Conservation (phyloP, 257 asterid genomes). For the Solanum gracilifrons region DNA sequence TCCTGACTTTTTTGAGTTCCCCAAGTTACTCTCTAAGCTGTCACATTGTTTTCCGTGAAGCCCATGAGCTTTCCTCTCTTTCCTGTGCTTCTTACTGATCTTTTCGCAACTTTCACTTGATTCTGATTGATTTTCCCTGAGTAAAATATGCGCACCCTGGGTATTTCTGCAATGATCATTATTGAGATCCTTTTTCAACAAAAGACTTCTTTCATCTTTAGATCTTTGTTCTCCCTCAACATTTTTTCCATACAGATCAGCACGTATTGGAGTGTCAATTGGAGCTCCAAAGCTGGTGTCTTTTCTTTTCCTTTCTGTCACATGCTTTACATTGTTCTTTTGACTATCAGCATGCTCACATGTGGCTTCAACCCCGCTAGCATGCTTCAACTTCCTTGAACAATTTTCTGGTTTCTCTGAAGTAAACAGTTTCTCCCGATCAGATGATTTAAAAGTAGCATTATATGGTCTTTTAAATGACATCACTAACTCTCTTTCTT, state of each 20-base stretch:
- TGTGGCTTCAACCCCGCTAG: constrained; percentile 18
- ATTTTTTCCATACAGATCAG: constrained; percentile 5
- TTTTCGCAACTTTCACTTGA: constrained; percentile 1
- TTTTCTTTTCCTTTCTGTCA: constrained; percentile 38
- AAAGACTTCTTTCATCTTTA: constrained; percentile 14
- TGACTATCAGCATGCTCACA: constrained; percentile 11
- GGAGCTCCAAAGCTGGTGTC: constrained; percentile 6
- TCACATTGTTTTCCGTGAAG: constrained; percentile 12
- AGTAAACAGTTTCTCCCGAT: constrained; percentile 14
- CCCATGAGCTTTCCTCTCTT: constrained; percentile 9
- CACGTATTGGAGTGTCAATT: constrained; percentile 5
- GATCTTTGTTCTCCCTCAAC: constrained; percentile 23
- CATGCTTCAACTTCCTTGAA: constrained; percentile 23
- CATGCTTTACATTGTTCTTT: constrained; percentile 19
- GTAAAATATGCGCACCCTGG: constrained; percentile 12
- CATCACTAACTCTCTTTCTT: constrained; percentile 52
- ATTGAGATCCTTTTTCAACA: constrained; percentile 15
- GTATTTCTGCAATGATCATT: constrained; percentile 9
- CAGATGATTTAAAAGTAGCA: constrained; percentile 23
- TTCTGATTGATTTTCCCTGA: constrained; percentile 18
- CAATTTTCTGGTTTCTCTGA: constrained; percentile 22
- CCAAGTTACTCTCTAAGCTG: constrained; percentile 7
- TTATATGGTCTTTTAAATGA: constrained; percentile 62
- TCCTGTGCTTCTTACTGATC: constrained; percentile 15
- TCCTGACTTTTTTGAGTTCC: constrained; percentile 22